These are phyloP conservation scores for Lunasporangiospora selenospora DNA, from an alignment of 192 early-diverging fungal species.

Conservation along the genomic window DNA sequence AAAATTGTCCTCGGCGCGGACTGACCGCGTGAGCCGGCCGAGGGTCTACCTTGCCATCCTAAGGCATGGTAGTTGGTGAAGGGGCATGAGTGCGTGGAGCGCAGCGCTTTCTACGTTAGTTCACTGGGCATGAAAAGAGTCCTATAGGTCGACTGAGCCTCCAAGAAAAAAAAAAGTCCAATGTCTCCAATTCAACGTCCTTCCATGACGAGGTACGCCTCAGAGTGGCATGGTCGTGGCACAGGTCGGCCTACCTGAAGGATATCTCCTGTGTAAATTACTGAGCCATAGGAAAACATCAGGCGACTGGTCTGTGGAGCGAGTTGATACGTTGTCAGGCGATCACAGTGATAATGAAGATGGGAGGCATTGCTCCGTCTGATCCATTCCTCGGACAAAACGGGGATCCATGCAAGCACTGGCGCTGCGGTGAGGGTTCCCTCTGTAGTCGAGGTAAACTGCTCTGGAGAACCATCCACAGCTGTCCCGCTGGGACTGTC, in stretches of 20 bases:
- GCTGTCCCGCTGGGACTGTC: no score
- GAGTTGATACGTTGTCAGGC: slow-evolving; percentile 32
- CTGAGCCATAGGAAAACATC: slow-evolving; percentile 41
- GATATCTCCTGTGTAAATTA: slow-evolving; percentile 20
- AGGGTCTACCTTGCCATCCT: slow-evolving; percentile 39
- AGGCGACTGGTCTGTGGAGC: slow-evolving; percentile 33
- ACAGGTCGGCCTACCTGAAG: slow-evolving; percentile 35
- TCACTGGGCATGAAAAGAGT: no score
- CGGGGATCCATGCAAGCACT: slow-evolving; percentile 50
- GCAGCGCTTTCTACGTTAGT: no score
- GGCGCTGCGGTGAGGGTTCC: slow-evolving; percentile 55
- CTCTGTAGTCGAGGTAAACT: slow-evolving; percentile 49
- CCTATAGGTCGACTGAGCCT: not conserved
- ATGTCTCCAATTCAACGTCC: no score
- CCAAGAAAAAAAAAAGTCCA: not conserved
- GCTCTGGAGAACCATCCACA: no score
- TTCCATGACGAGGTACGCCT: no score
- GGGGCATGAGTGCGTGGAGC: no score
- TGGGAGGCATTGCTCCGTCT: slow-evolving; percentile 2
- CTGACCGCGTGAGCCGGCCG: no score
- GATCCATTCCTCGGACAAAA: slow-evolving; percentile 39
- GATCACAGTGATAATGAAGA: slow-evolving; percentile 22
- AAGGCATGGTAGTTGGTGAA: no score
- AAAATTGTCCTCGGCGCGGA: no score
- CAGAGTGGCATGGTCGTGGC: no score